phyloP scores from a whole-genome alignment of 371 early-diverging fungal species.

The Saksenaea oblongispora region DNA sequence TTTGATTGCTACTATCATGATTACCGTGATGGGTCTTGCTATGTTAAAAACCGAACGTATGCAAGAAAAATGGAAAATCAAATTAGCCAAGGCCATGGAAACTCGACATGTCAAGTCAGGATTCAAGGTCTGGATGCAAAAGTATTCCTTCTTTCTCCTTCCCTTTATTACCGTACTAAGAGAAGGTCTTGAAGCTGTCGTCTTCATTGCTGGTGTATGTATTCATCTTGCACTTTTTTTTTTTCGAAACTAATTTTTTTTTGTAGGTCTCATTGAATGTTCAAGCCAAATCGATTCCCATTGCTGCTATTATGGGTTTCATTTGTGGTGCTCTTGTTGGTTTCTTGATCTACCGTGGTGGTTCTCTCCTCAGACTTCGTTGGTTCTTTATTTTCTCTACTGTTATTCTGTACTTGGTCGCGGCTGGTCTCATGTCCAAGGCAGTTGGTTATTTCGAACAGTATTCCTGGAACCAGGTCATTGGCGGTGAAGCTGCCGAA shows the following conservation, averaged over 20 bases:
- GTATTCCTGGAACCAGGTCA: conserved; percentile 53
- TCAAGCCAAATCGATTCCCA: conserved; percentile 71
- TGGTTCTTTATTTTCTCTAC: conserved; percentile 80
- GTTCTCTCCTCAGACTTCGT: conserved; percentile 63
- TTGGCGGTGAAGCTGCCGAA: conserved; percentile 53
- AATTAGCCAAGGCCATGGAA: conserved; percentile 59
- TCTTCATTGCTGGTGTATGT: conserved; percentile 83
- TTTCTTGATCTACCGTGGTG: conserved; percentile 68
- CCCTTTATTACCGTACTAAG: conserved; percentile 81
- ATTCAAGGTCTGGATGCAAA: conserved; percentile 28
- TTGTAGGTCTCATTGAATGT: conserved; percentile 64
- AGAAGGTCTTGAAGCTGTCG: conserved; percentile 83
- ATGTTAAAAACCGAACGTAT: conserved; percentile 69
- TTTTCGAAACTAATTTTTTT: conserved; percentile 59
- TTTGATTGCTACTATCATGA: conserved; percentile 67
- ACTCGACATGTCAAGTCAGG: conserved; percentile 12
- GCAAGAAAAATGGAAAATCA: conserved; percentile 70
- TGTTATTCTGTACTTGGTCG: conserved; percentile 70
- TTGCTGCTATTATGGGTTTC: conserved; percentile 73
- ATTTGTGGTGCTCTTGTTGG: conserved; percentile 69
- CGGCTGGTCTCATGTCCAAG: conserved; percentile 74
- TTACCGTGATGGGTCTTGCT: conserved; percentile 72
- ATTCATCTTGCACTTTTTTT: conserved; percentile 41
- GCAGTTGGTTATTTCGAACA: conserved; percentile 62
- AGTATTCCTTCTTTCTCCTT: conserved; percentile 70